Conservation (phyloP, 345 rosid species). For the Syzygium jambos region DNA sequence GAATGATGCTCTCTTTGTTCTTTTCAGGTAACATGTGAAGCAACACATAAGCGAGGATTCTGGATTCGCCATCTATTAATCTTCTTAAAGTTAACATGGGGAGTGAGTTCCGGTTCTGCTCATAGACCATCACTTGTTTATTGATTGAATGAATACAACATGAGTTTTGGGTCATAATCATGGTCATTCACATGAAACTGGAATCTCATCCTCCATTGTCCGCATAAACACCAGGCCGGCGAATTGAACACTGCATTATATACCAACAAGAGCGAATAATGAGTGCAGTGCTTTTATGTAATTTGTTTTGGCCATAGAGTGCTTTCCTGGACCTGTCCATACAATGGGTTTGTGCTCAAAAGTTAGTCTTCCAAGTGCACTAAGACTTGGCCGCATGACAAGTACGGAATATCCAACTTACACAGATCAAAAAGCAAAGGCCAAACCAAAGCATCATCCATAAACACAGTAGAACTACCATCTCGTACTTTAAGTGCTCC, state of each 20-base stretch:
- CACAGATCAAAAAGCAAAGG: background rate
- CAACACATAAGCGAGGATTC: background rate
- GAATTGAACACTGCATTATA: background rate
- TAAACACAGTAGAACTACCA: background rate
- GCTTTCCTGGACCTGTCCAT: background rate
- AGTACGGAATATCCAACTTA: background rate
- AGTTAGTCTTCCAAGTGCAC: background rate
- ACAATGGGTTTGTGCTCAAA: background rate
- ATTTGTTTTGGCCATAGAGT: background rate
- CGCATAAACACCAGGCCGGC: background rate
- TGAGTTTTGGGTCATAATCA: background rate
- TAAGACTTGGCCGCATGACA: background rate
- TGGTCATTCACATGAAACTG: background rate
- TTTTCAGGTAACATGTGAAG: background rate
- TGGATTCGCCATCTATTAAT: background rate
- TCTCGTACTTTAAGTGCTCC: background rate
- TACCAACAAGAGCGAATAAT: background rate
- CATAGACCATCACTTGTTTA: background rate
- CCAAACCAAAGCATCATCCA: background rate
- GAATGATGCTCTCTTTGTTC: background rate
- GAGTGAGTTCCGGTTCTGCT: too few species aligned
- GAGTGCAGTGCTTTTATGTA: background rate
- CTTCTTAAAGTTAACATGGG: background rate
- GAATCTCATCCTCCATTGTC: background rate
- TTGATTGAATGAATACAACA: background rate